Conservation (phyloP, 768 basidiomycete genomes). For the Russula emetica region DNA sequence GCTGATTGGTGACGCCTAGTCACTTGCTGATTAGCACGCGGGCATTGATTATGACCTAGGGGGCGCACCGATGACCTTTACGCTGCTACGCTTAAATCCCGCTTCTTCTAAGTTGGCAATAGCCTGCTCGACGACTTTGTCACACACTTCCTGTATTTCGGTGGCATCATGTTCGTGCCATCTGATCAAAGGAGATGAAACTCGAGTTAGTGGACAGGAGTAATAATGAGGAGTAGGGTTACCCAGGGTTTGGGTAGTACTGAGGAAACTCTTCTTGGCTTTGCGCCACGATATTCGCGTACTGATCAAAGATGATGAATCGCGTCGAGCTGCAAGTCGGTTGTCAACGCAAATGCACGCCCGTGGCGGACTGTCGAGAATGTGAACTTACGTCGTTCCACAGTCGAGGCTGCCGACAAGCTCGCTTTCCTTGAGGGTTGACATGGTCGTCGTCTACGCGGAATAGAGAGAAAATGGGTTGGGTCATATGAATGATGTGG, state of each 20-base stretch:
- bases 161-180: conserved; percentile 95
- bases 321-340: conserved; percentile 64
- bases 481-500: conserved; percentile 2
- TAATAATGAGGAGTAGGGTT: conserved; percentile 5
- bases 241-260: conserved; percentile 88
- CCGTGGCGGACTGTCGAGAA: neutral
- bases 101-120: conserved; percentile 62
- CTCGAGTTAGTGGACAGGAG: neutral
- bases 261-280: conserved; percentile 93
- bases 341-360: conserved; percentile 2
- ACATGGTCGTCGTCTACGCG: conserved; percentile 29
- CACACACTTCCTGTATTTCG: conserved; percentile 73
- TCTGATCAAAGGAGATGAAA: conserved; percentile 37
- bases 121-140: conserved; percentile 70
- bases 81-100: conserved; percentile 74
- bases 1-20: conserved; percentile 93
- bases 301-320: conserved; percentile 85
- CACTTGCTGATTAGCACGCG: neutral
- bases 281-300: conserved; percentile 83
- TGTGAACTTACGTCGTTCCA: conserved; percentile 76
- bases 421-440: conserved; percentile 55
- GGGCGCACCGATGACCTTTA: conserved; percentile 85
- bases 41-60: neutral
- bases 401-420: conserved; percentile 93
- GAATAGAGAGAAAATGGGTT: neutral